phyloP scores from a whole-genome alignment of 2,329 filamentous ascomycete genomes.

The Fusarium nisikadoi region DNA sequence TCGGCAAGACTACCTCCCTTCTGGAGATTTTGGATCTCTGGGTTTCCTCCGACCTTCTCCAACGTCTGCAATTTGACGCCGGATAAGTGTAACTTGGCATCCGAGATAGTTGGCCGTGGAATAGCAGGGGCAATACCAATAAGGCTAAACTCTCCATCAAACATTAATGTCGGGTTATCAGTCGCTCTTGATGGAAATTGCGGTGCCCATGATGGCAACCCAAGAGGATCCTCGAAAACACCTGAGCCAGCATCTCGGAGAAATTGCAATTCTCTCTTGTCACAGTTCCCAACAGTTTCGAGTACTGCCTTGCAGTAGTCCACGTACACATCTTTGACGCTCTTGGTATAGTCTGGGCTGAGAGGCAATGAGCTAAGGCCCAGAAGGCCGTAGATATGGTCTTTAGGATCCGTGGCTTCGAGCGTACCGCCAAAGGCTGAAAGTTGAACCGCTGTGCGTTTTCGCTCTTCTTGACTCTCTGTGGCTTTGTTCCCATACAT shows the following conservation, averaged over 20 bases:
- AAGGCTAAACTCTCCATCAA: not conserved
- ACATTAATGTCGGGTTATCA: not conserved
- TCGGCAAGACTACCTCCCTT: not conserved
- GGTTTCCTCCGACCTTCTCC: not conserved
- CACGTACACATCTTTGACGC: not conserved
- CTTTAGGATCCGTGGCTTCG: not conserved
- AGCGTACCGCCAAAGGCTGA: not conserved
- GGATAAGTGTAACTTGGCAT: not conserved
- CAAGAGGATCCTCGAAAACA: not conserved
- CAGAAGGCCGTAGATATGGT: not conserved
- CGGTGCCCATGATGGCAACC: not conserved
- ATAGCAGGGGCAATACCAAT: accelerated
- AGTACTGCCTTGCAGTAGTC: not conserved
- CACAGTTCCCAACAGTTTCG: not conserved
- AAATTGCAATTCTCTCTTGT: not conserved
- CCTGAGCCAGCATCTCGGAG: not conserved
- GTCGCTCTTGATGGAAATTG: not conserved
- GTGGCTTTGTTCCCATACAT: not conserved
- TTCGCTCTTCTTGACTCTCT: not conserved
- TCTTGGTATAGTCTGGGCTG: not conserved
- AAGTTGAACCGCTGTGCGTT: not conserved
- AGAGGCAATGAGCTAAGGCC: not conserved
- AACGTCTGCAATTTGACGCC: not conserved
- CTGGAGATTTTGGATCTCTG: not conserved
- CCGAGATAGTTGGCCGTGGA: not conserved